phyloP scores from a whole-genome alignment of 805 yeast genomes.

The Jamesozyma lodderae region DNA sequence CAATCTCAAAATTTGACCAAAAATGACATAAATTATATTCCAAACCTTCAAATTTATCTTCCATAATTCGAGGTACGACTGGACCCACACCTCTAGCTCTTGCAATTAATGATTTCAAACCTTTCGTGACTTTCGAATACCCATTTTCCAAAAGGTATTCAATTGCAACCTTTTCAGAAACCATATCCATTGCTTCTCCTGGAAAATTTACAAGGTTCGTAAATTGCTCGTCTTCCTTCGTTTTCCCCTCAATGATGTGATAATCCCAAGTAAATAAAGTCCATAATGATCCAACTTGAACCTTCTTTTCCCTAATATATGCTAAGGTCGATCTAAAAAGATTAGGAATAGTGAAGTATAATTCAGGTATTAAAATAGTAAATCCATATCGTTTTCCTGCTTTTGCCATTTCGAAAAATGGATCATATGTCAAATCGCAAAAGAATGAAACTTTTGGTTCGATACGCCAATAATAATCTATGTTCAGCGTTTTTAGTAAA shows the following conservation, averaged over 20 bases:
- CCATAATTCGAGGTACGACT: slow-evolving; percentile 20
- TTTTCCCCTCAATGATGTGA: slow-evolving; percentile 29
- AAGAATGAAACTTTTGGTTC: slow-evolving; percentile 88
- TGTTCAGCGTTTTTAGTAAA: slow-evolving; percentile 45
- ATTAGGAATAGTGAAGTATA: slow-evolving; percentile 73
- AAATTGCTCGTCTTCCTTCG: slow-evolving; percentile 17
- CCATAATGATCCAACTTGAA: slow-evolving; percentile 62
- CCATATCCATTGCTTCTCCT: slow-evolving; percentile 18
- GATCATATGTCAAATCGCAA: slow-evolving; percentile 89
- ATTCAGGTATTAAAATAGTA: slow-evolving; percentile 68
- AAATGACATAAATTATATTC: slow-evolving; percentile 77
- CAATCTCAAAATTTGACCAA: slow-evolving; percentile 92
- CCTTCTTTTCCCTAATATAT: slow-evolving; percentile 40
- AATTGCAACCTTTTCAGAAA: slow-evolving; percentile 26
- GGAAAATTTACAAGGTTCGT: slow-evolving; percentile 23
- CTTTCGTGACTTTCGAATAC: slow-evolving; percentile 9
- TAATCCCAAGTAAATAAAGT: slow-evolving; percentile 44
- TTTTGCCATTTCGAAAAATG: slow-evolving; percentile 70
- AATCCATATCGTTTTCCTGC: slow-evolving; percentile 73
- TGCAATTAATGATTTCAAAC: slow-evolving; percentile 32
- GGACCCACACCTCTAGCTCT: slow-evolving; percentile 29
- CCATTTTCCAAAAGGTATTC: slow-evolving; percentile 23
- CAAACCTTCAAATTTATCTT: slow-evolving; percentile 56
- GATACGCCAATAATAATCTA: slow-evolving; percentile 94
- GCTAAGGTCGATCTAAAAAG: slow-evolving; percentile 64